phyloP scores from a whole-genome alignment of 129 eudicot species.

The Tanacetum coccineum region DNA sequence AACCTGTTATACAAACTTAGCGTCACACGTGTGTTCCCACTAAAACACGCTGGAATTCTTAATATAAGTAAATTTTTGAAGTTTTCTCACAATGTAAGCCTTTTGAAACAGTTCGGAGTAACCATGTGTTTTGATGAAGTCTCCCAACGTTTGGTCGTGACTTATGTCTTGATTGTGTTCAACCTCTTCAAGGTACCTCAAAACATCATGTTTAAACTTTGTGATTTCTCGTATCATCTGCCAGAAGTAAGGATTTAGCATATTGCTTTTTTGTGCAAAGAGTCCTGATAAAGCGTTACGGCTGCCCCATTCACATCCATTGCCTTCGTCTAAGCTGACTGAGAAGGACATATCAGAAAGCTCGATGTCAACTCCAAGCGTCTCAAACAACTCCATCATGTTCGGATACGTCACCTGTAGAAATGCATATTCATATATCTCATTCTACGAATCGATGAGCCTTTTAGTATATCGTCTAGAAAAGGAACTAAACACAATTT shows the following conservation, averaged over 20 bases:
- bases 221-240: slow-evolving; percentile 76
- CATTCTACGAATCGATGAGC: no score
- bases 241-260: slow-evolving; percentile 80
- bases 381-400: slow-evolving; percentile 95
- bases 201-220: slow-evolving; percentile 69
- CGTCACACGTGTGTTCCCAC: background rate
- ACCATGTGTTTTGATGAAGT: slow-evolving; percentile 69
- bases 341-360: slow-evolving; percentile 91
- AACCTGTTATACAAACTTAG: slow-evolving; percentile 30
- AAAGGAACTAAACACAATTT: no score
- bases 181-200: slow-evolving; percentile 81
- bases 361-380: slow-evolving; percentile 88
- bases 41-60: background rate
- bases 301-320: slow-evolving; percentile 93
- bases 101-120: slow-evolving; percentile 87
- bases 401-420: slow-evolving; percentile 98
- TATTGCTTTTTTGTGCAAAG: slow-evolving; percentile 81
- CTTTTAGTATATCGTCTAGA: no score
- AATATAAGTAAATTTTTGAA: background rate
- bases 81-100: slow-evolving; percentile 72
- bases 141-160: slow-evolving; percentile 75
- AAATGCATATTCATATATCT: no score
- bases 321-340: slow-evolving; percentile 82
- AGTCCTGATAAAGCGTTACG: slow-evolving; percentile 67
- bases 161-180: slow-evolving; percentile 73